A percentile compares a stretch with the other conserved stretches of the same genome.
Evolutionary conservation across 2,329 filamentous ascomycete genomes (phyloP).

Genomic region (Penicillium expansum): DNA sequence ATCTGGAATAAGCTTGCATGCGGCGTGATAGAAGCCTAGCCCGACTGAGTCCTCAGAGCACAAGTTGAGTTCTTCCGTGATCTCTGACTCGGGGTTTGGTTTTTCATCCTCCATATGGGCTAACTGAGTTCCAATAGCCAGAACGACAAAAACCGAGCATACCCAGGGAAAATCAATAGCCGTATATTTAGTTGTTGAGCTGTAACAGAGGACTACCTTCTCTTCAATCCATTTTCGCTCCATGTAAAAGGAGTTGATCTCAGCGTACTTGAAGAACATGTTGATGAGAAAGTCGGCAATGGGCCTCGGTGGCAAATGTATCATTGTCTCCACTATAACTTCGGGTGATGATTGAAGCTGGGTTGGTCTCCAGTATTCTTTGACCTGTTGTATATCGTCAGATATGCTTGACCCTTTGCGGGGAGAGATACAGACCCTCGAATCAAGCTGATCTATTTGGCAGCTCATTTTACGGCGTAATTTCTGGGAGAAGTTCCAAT

Average conservation of each 20-base stretch:
- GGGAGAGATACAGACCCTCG: conserved; percentile 22
- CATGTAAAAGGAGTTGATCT: conserved; percentile 42
- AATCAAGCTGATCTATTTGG: conserved; percentile 29
- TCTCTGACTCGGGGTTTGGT: conserved; percentile 18
- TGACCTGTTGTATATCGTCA: conserved; percentile 26
- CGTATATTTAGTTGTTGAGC: conserved; percentile 27
- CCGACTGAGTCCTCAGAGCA: conserved; percentile 53
- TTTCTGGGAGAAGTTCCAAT: conserved; percentile 44
- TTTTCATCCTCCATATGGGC: conserved; percentile 40
- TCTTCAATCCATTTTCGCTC: conserved; percentile 40
- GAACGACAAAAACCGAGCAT: conserved; percentile 39
- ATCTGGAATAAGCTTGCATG: conserved; percentile 54
- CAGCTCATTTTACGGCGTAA: conserved; percentile 40
- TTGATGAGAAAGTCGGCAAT: conserved; percentile 41
- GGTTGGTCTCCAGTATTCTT: conserved; percentile 42
- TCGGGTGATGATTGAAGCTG: conserved; percentile 39
- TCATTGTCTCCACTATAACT: conserved; percentile 32
- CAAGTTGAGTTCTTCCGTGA: conserved; percentile 27
- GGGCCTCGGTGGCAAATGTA: conserved; percentile 39
- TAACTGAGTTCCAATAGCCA: conserved; percentile 44
- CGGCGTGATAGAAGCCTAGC: conserved; percentile 55
- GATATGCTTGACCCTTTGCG: no score
- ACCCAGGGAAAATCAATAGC: conserved; percentile 39
- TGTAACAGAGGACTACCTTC: conserved; percentile 37
- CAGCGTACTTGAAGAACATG: conserved; percentile 42